phyloP scores from a whole-genome alignment of 164 flowering plant genomes.

The Houttuynia cordata region DNA sequence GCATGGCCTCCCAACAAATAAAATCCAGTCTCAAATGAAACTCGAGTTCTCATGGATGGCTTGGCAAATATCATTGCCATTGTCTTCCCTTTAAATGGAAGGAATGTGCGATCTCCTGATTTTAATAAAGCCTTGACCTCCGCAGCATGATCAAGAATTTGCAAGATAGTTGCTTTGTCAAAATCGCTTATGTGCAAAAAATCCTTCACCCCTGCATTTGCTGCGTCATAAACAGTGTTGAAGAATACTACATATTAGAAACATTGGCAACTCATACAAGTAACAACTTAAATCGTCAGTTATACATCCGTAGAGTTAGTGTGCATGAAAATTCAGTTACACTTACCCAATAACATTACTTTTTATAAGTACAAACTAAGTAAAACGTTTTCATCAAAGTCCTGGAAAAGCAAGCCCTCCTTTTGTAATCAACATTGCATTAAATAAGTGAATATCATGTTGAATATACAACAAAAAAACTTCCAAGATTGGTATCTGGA shows the following conservation, averaged over 20 bases:
- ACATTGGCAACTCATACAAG: background rate
- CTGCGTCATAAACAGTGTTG: slow-evolving; percentile 25
- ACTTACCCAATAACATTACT: too few species aligned
- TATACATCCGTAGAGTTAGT: too few species aligned
- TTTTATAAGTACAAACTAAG: too few species aligned
- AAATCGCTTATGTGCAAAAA: slow-evolving; percentile 83
- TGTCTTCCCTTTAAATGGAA: slow-evolving; percentile 89
- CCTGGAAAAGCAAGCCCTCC: too few species aligned
- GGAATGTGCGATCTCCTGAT: slow-evolving; percentile 76
- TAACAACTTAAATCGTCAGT: background rate
- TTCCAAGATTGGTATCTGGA: too few species aligned
- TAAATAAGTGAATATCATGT: too few species aligned
- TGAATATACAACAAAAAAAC: too few species aligned
- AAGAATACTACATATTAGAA: background rate
- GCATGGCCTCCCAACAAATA: slow-evolving; percentile 94
- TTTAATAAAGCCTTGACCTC: slow-evolving; percentile 79
- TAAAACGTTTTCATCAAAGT: too few species aligned
- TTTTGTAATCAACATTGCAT: too few species aligned
- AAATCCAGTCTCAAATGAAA: slow-evolving; percentile 95
- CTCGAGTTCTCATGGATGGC: slow-evolving; percentile 96
- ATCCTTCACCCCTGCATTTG: slow-evolving; percentile 42
- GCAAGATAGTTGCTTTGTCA: slow-evolving; percentile 67
- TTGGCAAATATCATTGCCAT: slow-evolving; percentile 98
- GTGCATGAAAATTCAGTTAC: too few species aligned
- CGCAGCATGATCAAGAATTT: slow-evolving; percentile 62